phyloP scores from a whole-genome alignment of 192 early-diverging fungal species.

The Cetraspora pellucida region DNA sequence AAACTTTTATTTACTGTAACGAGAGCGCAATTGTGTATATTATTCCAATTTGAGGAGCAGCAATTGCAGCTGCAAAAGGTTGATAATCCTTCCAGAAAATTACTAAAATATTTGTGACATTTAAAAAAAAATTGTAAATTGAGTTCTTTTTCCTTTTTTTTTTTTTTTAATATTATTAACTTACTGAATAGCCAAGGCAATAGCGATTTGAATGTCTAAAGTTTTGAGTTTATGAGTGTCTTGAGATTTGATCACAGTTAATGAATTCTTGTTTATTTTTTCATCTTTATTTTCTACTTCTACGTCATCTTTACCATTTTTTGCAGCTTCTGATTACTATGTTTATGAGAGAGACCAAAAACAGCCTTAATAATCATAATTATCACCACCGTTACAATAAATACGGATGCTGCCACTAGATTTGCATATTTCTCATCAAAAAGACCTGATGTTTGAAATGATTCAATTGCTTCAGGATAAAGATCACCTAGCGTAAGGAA shows the following conservation, averaged over 20 bases:
- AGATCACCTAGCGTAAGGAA: constrained; percentile 11
- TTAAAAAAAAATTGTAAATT: not conserved
- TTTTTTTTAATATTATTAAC: not conserved
- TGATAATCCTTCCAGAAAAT: constrained; percentile 26
- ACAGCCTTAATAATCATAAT: not conserved
- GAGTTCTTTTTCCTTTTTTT: not conserved
- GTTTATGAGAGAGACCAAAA: not conserved
- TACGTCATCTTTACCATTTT: not conserved
- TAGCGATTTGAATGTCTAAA: constrained; percentile 20
- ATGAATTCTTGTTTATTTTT: not conserved
- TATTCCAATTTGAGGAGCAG: not conserved
- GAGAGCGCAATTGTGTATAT: constrained; percentile 23
- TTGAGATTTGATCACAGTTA: not conserved
- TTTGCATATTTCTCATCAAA: not conserved
- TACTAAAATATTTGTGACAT: no score
- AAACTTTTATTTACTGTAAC: constrained; percentile 25
- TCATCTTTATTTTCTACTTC: not conserved
- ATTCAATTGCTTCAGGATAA: not conserved
- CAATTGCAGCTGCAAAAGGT: constrained; percentile 12
- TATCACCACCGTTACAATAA: not conserved
- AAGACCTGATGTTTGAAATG: not conserved
- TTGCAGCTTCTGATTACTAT: not conserved
- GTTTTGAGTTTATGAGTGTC: not conserved
- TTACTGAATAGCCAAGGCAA: constrained; percentile 24
- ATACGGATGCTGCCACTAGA: constrained; percentile 5